phyloP scores from a whole-genome alignment of 139 green algal genomes.

The Tetraselmis chui region DNA sequence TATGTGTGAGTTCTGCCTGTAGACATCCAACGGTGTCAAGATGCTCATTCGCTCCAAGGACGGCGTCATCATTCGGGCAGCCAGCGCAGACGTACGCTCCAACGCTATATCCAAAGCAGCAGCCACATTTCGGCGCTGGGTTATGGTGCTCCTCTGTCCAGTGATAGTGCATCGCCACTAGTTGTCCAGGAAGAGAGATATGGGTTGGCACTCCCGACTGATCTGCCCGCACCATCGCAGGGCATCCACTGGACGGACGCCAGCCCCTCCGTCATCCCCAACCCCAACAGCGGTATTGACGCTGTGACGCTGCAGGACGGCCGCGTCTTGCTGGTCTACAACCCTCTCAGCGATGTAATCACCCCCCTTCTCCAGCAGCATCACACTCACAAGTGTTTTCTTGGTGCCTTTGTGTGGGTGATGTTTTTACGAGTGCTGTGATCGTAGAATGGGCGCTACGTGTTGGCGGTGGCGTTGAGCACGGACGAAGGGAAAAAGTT shows the following conservation, averaged over 20 bases:
- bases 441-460: neutral
- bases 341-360: neutral
- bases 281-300: conserved; percentile 7
- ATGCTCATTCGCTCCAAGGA: neutral
- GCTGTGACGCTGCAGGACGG: conserved; percentile 7
- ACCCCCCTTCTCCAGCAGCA: too few relatives aligned
- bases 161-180: too few relatives aligned
- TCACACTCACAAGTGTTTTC: too few relatives aligned
- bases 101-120: too few relatives aligned
- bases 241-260: neutral
- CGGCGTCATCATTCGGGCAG: neutral
- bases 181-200: too few relatives aligned
- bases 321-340: conserved; percentile 4
- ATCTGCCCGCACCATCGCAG: too few relatives aligned
- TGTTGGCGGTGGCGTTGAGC: neutral
- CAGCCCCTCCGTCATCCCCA: neutral
- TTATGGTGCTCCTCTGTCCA: too few relatives aligned
- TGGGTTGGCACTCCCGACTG: too few relatives aligned
- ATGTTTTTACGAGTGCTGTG: too few relatives aligned
- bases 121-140: too few relatives aligned
- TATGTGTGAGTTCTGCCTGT: too few relatives aligned
- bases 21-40: neutral
- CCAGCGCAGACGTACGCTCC: neutral
- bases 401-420: too few relatives aligned
- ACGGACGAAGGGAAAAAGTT: neutral